Evolutionary conservation across 1,284 basidiomycete species (phyloP).

Genomic region (Rhodotorula mucilaginosa): DNA sequence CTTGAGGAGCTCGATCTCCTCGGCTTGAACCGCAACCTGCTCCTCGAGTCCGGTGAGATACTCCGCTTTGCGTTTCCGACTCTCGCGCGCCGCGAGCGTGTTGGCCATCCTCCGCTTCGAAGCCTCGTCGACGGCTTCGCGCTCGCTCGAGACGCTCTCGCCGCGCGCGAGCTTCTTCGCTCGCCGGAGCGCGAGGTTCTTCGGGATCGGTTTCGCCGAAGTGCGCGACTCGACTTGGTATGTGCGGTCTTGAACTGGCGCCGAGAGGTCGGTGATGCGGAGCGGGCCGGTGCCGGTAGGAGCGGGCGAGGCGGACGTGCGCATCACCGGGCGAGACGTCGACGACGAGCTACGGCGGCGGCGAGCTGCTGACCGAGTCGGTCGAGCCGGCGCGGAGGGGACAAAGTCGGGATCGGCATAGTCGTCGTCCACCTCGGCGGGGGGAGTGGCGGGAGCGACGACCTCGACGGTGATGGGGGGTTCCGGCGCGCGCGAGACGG

Average conservation of each 20-base stretch:
- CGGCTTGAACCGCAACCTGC: not conserved
- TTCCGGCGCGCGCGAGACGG: not conserved
- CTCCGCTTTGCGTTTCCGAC: constrained; percentile 13
- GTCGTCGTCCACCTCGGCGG: not conserved
- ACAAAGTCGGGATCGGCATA: not conserved
- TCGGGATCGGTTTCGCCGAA: constrained; percentile 15
- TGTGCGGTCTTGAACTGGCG: constrained; percentile 15
- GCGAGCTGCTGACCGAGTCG: not conserved
- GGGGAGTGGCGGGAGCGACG: not conserved
- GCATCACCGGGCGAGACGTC: not conserved
- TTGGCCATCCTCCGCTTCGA: constrained; percentile 7
- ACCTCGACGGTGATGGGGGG: not conserved
- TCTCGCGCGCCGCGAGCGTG: constrained; percentile 22
- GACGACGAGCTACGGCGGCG: not conserved
- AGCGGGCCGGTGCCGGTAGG: not conserved
- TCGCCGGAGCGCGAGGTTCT: not conserved
- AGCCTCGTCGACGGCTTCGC: constrained; percentile 2
- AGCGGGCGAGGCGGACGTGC: not conserved
- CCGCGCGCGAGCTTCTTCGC: not conserved
- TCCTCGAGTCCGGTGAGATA: not conserved
- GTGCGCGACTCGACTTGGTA: constrained; percentile 19
- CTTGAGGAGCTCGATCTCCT: not conserved
- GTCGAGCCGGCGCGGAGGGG: not conserved
- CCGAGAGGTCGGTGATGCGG: constrained; percentile 17
- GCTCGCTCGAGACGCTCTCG: constrained; percentile 1